These are phyloP conservation scores for Colletotrichum sp. DNA, from an alignment of 2,329 filamentous ascomycete species.

Conservation along the genomic window DNA sequence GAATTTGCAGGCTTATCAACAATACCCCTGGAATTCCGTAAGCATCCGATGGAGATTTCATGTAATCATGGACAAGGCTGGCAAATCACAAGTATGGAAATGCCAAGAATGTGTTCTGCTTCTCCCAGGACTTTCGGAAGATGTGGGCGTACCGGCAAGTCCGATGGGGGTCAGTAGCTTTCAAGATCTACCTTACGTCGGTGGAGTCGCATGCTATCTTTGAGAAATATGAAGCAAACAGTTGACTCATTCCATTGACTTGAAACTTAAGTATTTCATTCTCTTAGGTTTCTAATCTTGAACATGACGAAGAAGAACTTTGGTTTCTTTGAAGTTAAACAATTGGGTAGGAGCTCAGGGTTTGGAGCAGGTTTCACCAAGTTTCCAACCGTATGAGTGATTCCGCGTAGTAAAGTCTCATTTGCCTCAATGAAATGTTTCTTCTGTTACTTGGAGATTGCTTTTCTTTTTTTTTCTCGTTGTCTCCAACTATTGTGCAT, in stretches of 20 bases:
- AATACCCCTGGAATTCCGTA: neutral
- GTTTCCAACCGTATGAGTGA: neutral
- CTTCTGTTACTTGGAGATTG: neutral
- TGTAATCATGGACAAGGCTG: neutral
- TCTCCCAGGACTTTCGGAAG: neutral
- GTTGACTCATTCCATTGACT: no score
- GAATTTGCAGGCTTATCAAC: neutral
- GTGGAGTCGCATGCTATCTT: neutral
- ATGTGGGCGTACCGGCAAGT: neutral
- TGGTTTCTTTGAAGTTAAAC: accelerated
- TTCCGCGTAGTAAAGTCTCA: accelerated
- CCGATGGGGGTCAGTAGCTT: neutral
- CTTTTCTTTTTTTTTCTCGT: no score
- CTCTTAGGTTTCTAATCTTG: no score
- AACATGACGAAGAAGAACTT: neutral
- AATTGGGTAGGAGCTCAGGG: no score
- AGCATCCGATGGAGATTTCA: neutral
- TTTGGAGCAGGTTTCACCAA: neutral
- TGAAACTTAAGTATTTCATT: no score
- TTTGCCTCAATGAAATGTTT: neutral
- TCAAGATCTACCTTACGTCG: neutral
- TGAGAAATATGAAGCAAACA: neutral
- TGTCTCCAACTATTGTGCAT: no score
- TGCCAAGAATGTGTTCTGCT: neutral
- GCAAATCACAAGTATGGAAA: neutral